A percentile compares a stretch with the other conserved stretches of the same genome.
These are phyloP conservation scores for Geranomyces michiganensis DNA, from an alignment of 192 early-diverging fungal genomes.

Conservation along the genomic window DNA sequence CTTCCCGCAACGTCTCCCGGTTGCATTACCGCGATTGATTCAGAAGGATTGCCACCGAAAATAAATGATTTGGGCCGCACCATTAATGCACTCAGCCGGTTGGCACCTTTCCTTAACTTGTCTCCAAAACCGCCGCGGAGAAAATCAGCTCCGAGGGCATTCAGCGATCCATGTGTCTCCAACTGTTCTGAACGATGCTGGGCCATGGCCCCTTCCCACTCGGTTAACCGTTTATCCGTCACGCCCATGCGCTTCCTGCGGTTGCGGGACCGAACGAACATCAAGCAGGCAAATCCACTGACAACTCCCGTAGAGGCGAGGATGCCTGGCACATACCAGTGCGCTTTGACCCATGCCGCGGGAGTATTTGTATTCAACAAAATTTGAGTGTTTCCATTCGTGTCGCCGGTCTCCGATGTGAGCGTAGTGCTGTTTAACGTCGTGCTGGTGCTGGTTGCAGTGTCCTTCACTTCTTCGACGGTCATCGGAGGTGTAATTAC, in stretches of 20 bases:
- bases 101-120: conserved; percentile 1
- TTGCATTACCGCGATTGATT: background rate
- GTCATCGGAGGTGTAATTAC: too few relatives aligned
- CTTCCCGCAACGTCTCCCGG: background rate
- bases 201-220: conserved; percentile 33
- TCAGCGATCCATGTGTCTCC: conserved; percentile 9
- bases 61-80: conserved; percentile 16
- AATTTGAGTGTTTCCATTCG: conserved; percentile 2
- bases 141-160: conserved; percentile 16
- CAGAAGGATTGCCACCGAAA: background rate
- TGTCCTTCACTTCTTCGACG: too few relatives aligned
- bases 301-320: background rate
- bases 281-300: background rate
- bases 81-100: conserved; percentile 14
- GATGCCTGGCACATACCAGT: conserved; percentile 26
- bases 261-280: conserved; percentile 18
- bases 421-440: background rate
- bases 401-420: background rate
- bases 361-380: background rate
- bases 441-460: too few relatives aligned
- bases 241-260: background rate
- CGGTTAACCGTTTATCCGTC: conserved; percentile 18
- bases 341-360: conserved; percentile 18
- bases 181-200: conserved; percentile 26
- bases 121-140: conserved; percentile 3